A percentile compares a stretch with the other conserved stretches of the same genome.
These are phyloP conservation scores for Delonix regia DNA, from an alignment of 306 rosid species.

Conservation along the genomic window DNA sequence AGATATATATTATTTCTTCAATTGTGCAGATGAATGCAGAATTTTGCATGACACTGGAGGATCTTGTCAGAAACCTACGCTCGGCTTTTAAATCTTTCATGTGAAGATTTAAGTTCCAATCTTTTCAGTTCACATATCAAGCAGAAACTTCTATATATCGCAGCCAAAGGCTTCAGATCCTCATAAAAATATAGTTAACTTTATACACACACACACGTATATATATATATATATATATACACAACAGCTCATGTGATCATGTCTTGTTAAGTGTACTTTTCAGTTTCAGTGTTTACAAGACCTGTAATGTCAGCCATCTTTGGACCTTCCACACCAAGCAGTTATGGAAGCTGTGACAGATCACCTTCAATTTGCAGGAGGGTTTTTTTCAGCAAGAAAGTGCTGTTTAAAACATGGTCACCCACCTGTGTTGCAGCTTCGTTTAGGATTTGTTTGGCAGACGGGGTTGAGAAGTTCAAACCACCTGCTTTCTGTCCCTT, in stretches of 20 bases:
- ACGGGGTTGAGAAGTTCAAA: slow-evolving; percentile 40
- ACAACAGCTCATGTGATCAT: slow-evolving; percentile 33
- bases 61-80: slow-evolving; percentile 72
- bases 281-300: slow-evolving; percentile 42
- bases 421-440: slow-evolving; percentile 52
- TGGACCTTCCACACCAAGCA: slow-evolving; percentile 41
- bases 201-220: not conserved
- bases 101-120: slow-evolving; percentile 39
- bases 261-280: slow-evolving; percentile 10
- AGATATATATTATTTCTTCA: not conserved
- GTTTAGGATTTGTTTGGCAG: slow-evolving; percentile 39
- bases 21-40: slow-evolving; percentile 77
- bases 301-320: slow-evolving; percentile 43
- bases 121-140: slow-evolving; percentile 1
- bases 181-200: slow-evolving; percentile 19
- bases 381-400: slow-evolving; percentile 42
- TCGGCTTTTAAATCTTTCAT: slow-evolving; percentile 54
- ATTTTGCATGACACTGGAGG: slow-evolving; percentile 72
- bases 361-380: slow-evolving; percentile 35
- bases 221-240: not conserved
- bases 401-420: slow-evolving; percentile 46
- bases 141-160: not conserved
- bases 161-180: slow-evolving; percentile 32
- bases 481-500: slow-evolving; percentile 34
- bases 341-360: slow-evolving; percentile 51